Conservation (phyloP, 2,329 filamentous ascomycete species). For the Aaosphaeria pasadenensis region DNA sequence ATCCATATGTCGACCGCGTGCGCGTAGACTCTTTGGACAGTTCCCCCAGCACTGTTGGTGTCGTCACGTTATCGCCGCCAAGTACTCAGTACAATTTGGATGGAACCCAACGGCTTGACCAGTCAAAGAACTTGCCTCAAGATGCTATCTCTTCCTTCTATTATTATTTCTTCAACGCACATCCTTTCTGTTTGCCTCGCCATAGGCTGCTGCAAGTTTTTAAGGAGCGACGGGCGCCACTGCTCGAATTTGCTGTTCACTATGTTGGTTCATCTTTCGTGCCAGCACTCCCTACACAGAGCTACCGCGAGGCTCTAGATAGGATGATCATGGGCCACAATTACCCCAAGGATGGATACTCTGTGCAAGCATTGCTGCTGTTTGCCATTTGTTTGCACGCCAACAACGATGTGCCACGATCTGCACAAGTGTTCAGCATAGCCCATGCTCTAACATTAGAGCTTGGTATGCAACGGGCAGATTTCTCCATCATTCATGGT, state of each 20-base stretch:
- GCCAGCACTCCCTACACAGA: constrained; percentile 42
- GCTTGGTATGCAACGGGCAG: constrained; percentile 69
- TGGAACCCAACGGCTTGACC: constrained; percentile 26
- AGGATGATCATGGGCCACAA: constrained; percentile 28
- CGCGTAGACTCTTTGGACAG: constrained; percentile 19
- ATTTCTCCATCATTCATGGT: constrained; percentile 64
- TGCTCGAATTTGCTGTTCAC: constrained; percentile 54
- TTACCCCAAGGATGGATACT: constrained; percentile 45
- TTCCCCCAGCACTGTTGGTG: constrained; percentile 16
- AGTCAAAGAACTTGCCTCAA: constrained; percentile 26
- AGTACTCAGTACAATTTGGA: constrained; percentile 30
- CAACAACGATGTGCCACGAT: constrained; percentile 66
- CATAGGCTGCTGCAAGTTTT: constrained; percentile 36
- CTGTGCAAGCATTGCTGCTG: constrained; percentile 75
- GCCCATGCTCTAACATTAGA: constrained; percentile 72
- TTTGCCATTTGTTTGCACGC: constrained; percentile 77
- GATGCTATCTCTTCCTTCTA: constrained; percentile 31
- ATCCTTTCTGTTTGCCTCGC: constrained; percentile 56
- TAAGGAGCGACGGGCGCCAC: constrained; percentile 39
- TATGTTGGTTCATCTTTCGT: constrained; percentile 57
- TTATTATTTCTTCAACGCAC: constrained; percentile 54
- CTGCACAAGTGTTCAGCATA: constrained; percentile 63
- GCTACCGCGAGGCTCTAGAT: constrained; percentile 41
- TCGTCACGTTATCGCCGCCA: constrained; percentile 15
- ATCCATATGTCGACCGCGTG: constrained; percentile 24